phyloP scores from a whole-genome alignment of 2,329 filamentous ascomycete genomes.

The Aureobasidium sp. region DNA sequence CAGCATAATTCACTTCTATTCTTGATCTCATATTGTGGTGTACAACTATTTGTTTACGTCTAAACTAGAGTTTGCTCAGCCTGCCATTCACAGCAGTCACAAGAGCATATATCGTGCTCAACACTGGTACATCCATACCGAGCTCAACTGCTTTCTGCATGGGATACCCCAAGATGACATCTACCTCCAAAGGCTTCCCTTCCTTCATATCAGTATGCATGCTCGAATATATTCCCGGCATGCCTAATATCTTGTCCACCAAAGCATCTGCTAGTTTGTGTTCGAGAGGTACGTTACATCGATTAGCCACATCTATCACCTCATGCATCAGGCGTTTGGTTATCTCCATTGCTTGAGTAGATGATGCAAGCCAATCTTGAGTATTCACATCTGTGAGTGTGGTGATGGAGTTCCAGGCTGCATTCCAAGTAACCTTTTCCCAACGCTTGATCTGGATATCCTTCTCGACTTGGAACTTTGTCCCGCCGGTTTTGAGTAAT shows the following conservation, averaged over 20 bases:
- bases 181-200: conserved; percentile 37
- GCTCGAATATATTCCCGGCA: conserved; percentile 35
- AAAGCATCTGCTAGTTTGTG: conserved; percentile 31
- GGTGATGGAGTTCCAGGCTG: conserved; percentile 51
- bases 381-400: conserved; percentile 36
- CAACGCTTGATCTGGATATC: conserved; percentile 51
- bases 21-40: too few species aligned
- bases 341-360: conserved; percentile 30
- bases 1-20: too few species aligned
- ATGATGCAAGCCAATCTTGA: conserved; percentile 34
- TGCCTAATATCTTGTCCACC: conserved; percentile 30
- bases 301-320: conserved; percentile 33
- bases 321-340: conserved; percentile 35
- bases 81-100: conserved; percentile 20
- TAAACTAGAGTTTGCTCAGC: conserved; percentile 11
- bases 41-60: too few species aligned
- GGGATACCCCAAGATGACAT: conserved; percentile 38
- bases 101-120: conserved; percentile 32
- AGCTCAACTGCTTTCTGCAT: conserved; percentile 32
- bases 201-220: conserved; percentile 38
- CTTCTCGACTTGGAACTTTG: conserved; percentile 39
- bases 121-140: conserved; percentile 30
- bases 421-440: conserved; percentile 55
- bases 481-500: conserved; percentile 36
- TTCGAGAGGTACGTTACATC: conserved; percentile 30